Evolutionary conservation across 2,329 filamentous ascomycete species (phyloP), one percentile per base, ranked within the genome.

Genomic region (Fusarium nisikadoi): DNA sequence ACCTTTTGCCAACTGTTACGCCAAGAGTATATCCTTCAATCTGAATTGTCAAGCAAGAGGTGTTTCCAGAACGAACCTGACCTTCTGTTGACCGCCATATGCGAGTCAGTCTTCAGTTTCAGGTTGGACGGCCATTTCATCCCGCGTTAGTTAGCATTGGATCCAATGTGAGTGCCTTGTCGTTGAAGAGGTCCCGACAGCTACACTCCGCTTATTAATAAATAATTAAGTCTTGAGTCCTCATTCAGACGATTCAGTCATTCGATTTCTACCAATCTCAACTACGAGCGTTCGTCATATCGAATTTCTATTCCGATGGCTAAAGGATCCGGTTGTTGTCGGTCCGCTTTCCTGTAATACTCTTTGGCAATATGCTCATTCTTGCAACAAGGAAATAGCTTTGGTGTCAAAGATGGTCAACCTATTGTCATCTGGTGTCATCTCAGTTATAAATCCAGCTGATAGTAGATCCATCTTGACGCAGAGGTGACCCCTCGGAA

Each of bases 41-140:
- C 39, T 29, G 20, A 39, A 50, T 33, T 36, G 39, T 38, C 45
- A 45, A 36, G 47, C 58, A 45, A 29, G 23, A 39, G n/a, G 56
- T 27, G n/a, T 35, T 72, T 72, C 70, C 46, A 70, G 70, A 72
- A 70, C 20, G 23, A 54, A 55, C 41, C 46, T 56, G 23, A 35
- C 20, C n/a, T 54, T 62, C 42, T 41, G 23, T 43, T 70, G 66
- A 68, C 70, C 65, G 70, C 57, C 57, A 60, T 35, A 47, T 70
- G 53, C 46, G 56, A 67, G 62, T 71, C 65, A 73, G 61, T 58
- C 43, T 59, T 49, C 47, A 29, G 66, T 67, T 57, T 71, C 68
- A 71, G 70, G 61, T 62, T 45, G 38, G 38, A 66, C 25, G 39
- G 46, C 65, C 70, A 59, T 56, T 73, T 63, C 68, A 56, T 53